Evolutionary conservation across 345 rosid species (phyloP).

Genomic region (Turnera subulata): DNA sequence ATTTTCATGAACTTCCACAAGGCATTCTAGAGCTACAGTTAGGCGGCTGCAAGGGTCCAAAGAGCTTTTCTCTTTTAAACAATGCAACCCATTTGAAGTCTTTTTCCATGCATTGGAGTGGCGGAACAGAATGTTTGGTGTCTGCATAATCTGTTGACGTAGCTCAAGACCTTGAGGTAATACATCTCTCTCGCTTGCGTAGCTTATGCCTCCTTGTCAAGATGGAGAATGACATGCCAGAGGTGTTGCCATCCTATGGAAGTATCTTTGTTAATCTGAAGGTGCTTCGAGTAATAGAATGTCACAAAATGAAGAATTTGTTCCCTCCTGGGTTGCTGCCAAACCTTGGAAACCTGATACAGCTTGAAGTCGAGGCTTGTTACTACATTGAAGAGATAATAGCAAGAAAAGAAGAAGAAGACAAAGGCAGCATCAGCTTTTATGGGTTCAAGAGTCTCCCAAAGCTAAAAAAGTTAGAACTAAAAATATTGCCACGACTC

Average conservation of each 20-base stretch:
- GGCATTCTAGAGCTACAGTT: not conserved
- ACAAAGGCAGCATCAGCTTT: not conserved
- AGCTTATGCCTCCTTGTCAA: not conserved
- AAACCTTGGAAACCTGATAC: constrained; percentile 13
- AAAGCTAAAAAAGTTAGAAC: not conserved
- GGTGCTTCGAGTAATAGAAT: fast-evolving
- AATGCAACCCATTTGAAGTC: not conserved
- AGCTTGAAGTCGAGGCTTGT: not conserved
- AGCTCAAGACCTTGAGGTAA: not conserved
- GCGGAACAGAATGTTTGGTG: not conserved
- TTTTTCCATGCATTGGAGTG: not conserved
- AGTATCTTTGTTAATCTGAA: not conserved
- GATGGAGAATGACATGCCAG: not conserved
- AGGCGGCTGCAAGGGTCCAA: not conserved
- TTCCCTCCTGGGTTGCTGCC: constrained; percentile 4
- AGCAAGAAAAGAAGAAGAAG: not conserved
- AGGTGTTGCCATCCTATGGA: not conserved
- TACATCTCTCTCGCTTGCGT: not conserved
- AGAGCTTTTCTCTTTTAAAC: not conserved
- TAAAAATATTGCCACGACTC: not conserved
- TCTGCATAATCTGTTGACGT: not conserved
- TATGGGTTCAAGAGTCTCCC: not conserved
- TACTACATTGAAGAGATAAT: constrained; percentile 20
- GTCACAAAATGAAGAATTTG: constrained; percentile 11
- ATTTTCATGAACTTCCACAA: not conserved